These are phyloP conservation scores for Podospora sp. DNA, from an alignment of 495 filamentous ascomycete species.

Conservation along the genomic window DNA sequence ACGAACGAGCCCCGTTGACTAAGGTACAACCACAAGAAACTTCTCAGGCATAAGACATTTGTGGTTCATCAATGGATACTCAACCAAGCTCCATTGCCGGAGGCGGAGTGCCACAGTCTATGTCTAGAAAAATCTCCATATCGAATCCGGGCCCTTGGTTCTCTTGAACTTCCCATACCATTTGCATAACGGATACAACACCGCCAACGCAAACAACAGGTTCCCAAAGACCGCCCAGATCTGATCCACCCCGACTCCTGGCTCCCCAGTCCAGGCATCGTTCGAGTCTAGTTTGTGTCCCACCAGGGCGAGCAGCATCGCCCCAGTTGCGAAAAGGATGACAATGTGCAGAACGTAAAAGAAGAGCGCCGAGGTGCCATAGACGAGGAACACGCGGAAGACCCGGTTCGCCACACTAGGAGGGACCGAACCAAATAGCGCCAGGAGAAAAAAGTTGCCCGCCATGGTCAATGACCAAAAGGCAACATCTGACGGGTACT, in stretches of 20 bases:
- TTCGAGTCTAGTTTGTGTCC: slow-evolving; percentile 17
- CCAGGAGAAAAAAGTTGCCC: slow-evolving; percentile 35
- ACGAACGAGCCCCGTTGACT: too few relatives aligned
- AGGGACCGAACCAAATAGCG: slow-evolving; percentile 32
- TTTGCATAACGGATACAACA: slow-evolving; percentile 34
- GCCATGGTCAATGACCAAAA: slow-evolving; percentile 40
- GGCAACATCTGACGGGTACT: slow-evolving; percentile 42
- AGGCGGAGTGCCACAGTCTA: neutral
- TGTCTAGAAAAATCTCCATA: slow-evolving; percentile 40
- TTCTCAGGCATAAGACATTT: too few relatives aligned
- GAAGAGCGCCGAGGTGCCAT: slow-evolving; percentile 41
- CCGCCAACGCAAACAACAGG: slow-evolving; percentile 22
- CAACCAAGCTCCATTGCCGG: neutral
- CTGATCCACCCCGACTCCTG: slow-evolving; percentile 27
- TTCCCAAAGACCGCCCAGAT: slow-evolving; percentile 29
- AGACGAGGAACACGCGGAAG: slow-evolving; percentile 32
- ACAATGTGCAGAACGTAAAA: slow-evolving; percentile 37
- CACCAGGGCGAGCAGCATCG: slow-evolving; percentile 2
- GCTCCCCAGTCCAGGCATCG: slow-evolving; percentile 16
- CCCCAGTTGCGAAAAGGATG: slow-evolving; percentile 25
- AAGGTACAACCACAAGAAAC: too few relatives aligned
- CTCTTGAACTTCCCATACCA: slow-evolving; percentile 39
- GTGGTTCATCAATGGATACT: neutral
- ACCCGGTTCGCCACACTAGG: slow-evolving; percentile 18
- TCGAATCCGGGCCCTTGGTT: slow-evolving; percentile 32